Base-by-base conservation (phyloP, 2,329 filamentous ascomycete genomes). In the Hypoxylon sp. region DNA sequence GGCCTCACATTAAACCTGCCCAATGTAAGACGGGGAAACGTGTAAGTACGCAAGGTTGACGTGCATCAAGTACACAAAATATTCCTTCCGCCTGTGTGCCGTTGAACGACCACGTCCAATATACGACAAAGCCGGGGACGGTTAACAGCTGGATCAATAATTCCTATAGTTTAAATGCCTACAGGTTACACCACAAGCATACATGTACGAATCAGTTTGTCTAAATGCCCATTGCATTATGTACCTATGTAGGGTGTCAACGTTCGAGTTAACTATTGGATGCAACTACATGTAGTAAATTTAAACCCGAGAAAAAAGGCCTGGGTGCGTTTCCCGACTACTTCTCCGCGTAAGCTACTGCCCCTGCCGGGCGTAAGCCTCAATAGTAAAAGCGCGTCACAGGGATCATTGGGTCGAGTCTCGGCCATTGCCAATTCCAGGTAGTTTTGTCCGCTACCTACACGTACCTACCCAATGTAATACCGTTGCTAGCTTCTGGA, bases 341-440 rank as follows among this genome's bases (percentile, higher is more conserved):
- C 25, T 27, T 27, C 25, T 27, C 25, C 25, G 25, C 6, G 35
- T 14, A n/a, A 42, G 14, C 5, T 22, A 11, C 25, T 53, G 31
- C 58, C 53, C 53, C 49, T 58, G 37, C 40, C 53, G 17, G 51
- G 11, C 58, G 58, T 55, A 69, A 63, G 48, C 62, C 58, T 56
- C 40, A 44, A 62, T 63, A 54, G 66, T 66, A 58, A 61, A 69
- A n/a, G 30, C 50, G 50, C 62, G 46, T 60, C 54, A 63, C 66
- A 69, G 49, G 56, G 62, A 55, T 65, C 44, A 33, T 30, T 27
- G 11, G 37, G 14, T 54, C 37, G 13, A 37, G 50, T 69, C 66
- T 69, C 62, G 58, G 66, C 66, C 35, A 17, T 35, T 2, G 13
- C n/a, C 46, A 44, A 50, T 35, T 40, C 44, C 54, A 42, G 17